These are phyloP conservation scores for Apophysomyces sp. DNA, from an alignment of 371 early-diverging fungal species.

Conservation along the genomic window DNA sequence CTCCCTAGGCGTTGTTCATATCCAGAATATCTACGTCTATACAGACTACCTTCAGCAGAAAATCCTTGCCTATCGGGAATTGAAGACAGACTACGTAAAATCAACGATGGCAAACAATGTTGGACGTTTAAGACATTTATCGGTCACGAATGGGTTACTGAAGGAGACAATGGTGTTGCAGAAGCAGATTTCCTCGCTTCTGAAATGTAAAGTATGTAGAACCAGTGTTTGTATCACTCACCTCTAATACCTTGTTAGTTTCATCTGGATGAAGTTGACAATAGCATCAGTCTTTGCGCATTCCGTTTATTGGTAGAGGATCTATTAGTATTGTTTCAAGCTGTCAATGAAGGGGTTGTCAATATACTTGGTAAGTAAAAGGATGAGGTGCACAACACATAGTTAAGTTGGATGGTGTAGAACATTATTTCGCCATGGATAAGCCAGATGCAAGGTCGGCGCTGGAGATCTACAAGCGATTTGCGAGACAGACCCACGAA, in stretches of 20 bases:
- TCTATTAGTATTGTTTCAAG: slow-evolving; percentile 81
- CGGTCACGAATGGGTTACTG: slow-evolving; percentile 69
- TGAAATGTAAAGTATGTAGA: slow-evolving; percentile 74
- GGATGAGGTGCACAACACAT: background rate
- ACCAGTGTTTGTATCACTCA: too few relatives aligned
- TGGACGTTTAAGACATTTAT: slow-evolving; percentile 51
- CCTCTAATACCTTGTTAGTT: slow-evolving; percentile 50
- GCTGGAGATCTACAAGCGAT: slow-evolving; percentile 84
- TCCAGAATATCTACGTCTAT: slow-evolving; percentile 80
- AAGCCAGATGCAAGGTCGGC: slow-evolving; percentile 73
- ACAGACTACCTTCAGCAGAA: slow-evolving; percentile 84
- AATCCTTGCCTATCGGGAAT: slow-evolving; percentile 68
- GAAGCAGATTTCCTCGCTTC: slow-evolving; percentile 72
- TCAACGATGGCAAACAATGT: slow-evolving; percentile 28
- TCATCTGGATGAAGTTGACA: slow-evolving; percentile 79
- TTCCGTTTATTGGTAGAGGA: slow-evolving; percentile 84
- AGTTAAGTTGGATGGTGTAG: slow-evolving; percentile 16
- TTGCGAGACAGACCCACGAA: slow-evolving; percentile 79
- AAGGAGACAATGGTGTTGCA: slow-evolving; percentile 76
- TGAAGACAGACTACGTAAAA: slow-evolving; percentile 73
- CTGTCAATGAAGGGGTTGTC: slow-evolving; percentile 91
- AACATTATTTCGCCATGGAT: slow-evolving; percentile 84
- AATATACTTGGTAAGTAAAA: slow-evolving; percentile 72
- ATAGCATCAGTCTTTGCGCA: slow-evolving; percentile 82
- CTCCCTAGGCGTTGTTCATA: slow-evolving; percentile 40